Evolutionary conservation across 441 rosid genomes (phyloP).

Genomic region (Pelargonium citronellum): DNA sequence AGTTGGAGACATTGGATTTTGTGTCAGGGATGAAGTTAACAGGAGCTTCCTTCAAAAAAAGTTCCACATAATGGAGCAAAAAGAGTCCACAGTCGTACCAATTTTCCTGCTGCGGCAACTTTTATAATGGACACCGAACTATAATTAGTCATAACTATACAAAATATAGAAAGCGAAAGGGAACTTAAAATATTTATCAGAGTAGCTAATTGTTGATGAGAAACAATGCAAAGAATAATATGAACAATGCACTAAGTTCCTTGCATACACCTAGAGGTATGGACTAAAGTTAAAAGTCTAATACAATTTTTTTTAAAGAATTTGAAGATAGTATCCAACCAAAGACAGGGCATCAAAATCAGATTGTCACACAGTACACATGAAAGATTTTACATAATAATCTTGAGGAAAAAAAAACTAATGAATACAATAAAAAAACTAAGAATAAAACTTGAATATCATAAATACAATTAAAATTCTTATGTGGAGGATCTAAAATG

Average conservation of each 20-base stretch:
- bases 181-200: slow-evolving; percentile 9
- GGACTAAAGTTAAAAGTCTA: not conserved
- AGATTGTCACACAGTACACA: not conserved
- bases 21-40: slow-evolving; percentile 45
- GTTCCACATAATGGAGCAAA: slow-evolving; percentile 72
- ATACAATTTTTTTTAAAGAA: not conserved
- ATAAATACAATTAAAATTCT: no score
- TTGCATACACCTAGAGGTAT: not conserved
- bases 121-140: slow-evolving; percentile 20
- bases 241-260: not conserved
- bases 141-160: not conserved
- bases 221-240: not conserved
- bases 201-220: slow-evolving; percentile 1
- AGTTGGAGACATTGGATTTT: slow-evolving; percentile 34
- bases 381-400: not conserved
- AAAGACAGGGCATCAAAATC: not conserved
- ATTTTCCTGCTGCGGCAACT: slow-evolving; percentile 89
- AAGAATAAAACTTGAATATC: no score
- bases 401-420: not conserved
- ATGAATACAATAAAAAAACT: not conserved
- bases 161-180: not conserved
- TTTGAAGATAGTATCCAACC: not conserved
- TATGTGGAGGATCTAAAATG: no score
- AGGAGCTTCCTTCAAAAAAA: slow-evolving; percentile 60
- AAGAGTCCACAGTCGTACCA: slow-evolving; percentile 81